Base-by-base conservation (phyloP, 345 rosid species). In the Populus ilicifolia region DNA sequence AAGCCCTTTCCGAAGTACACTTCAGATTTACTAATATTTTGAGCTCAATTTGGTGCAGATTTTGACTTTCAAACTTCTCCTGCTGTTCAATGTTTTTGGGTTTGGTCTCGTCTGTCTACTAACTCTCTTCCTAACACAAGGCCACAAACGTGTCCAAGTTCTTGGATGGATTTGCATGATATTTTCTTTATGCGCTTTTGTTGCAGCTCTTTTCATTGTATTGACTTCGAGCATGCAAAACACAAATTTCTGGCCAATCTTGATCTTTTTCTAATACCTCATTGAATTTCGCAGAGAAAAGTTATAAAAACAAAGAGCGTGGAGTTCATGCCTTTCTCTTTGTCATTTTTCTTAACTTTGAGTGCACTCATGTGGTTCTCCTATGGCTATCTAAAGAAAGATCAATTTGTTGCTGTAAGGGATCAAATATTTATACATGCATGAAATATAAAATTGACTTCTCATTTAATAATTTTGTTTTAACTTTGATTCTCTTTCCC, bases 311-410 rank as follows among this genome's bases (percentile, higher is more conserved):
- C 98, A 8, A 94, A 83, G 78, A 94, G 97, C 56, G 97, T 85
- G 9, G 97, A 94, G 86, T 96, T 70, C 82, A 92, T 92, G 98
- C 97, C 97, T 4, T 87, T 92, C 13, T 65, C 82, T 30, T 83
- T 96, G 30, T 92, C 99, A 5, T 69, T 90, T 77, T 94, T 89
- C 83, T 94, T 96, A 66, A 92, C 99, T 1, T 46, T 94, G 33
- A 87, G 93, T 33, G 97, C 99, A 20, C 88, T 92, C 76, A 84
- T 89, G 87, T 96, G 99, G 99, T 92, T 96, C 88, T 86, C 89
- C 80, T 92, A 94, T 30, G 99, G 99, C 0, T 87, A 88, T 80
- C 83, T 91, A 20, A 80, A 73, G 14, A 85, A 82, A 44, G 99
- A 96, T 67, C 72, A 65, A 67, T 90, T 85, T 81, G 81, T 96